Conservation (phyloP, 2,329 filamentous ascomycete species). For the Ophiognomonia clavigignenti-juglandacearum region DNA sequence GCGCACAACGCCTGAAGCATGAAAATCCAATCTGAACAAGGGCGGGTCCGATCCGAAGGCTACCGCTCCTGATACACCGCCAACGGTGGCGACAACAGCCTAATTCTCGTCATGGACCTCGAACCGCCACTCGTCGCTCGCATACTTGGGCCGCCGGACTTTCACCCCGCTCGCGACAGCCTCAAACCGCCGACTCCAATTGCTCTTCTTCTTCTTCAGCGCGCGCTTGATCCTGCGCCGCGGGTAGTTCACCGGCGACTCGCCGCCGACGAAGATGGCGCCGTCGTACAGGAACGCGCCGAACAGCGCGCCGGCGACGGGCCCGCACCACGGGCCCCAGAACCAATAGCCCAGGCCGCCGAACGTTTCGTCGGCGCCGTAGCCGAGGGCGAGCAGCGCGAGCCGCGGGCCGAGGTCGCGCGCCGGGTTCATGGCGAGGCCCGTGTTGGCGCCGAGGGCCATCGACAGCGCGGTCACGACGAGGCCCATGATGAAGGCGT, state of each 20-base stretch:
- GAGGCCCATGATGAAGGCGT: slow-evolving; percentile 42
- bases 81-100: background rate
- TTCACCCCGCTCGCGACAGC: slow-evolving; percentile 1
- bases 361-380: slow-evolving; percentile 33
- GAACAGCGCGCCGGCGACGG: slow-evolving; percentile 32
- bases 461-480: slow-evolving; percentile 31
- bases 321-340: slow-evolving; percentile 37
- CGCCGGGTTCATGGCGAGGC: slow-evolving; percentile 41
- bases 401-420: slow-evolving; percentile 46
- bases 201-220: slow-evolving; percentile 33
- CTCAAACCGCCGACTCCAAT: slow-evolving; percentile 18
- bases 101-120: slow-evolving; percentile 5
- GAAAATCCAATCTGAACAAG: background rate
- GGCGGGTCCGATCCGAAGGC: background rate
- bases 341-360: slow-evolving; percentile 39
- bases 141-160: slow-evolving; percentile 10
- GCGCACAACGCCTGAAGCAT: background rate
- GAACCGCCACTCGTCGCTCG: slow-evolving; percentile 14
- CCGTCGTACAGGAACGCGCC: slow-evolving; percentile 47
- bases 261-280: slow-evolving; percentile 45
- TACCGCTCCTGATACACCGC: background rate
- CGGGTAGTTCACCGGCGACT: slow-evolving; percentile 46
- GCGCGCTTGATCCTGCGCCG: slow-evolving; percentile 35
- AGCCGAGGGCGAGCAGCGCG: slow-evolving; percentile 38
- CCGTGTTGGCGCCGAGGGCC: slow-evolving; percentile 41